A percentile compares a stretch with the other conserved stretches of the same genome.
These are phyloP conservation scores for Zea luxurians DNA, from an alignment of 176 grass and related monocot genomes.

Conservation along the genomic window DNA sequence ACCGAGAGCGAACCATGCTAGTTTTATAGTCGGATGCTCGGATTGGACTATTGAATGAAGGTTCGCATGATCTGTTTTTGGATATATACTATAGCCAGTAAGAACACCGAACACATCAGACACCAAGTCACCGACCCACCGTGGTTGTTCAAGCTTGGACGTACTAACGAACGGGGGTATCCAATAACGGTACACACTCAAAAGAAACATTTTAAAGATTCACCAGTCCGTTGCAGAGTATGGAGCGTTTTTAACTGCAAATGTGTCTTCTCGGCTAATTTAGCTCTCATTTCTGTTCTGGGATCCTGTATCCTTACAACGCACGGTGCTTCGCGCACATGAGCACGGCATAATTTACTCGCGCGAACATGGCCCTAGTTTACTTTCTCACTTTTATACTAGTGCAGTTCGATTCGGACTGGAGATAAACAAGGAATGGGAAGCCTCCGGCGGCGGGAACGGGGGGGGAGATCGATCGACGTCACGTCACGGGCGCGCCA, in stretches of 20 bases:
- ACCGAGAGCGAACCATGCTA: too few species aligned
- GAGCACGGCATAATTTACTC: constrained; percentile 21
- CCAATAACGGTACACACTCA: neutral
- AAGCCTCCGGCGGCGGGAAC: neutral
- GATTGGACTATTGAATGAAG: too few species aligned
- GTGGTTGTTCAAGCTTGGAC: constrained; percentile 25
- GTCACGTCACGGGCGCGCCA: constrained; percentile 40
- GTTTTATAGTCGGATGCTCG: too few species aligned
- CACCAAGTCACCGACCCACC: too few species aligned
- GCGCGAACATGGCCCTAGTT: neutral
- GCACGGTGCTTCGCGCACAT: constrained; percentile 39
- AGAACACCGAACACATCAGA: too few species aligned
- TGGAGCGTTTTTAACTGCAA: neutral
- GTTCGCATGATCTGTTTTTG: too few species aligned
- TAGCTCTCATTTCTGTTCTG: too few species aligned
- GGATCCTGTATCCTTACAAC: too few species aligned
- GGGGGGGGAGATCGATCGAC: neutral
- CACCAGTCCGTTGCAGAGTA: neutral
- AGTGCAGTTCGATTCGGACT: constrained; percentile 41
- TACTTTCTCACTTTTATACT: constrained; percentile 38
- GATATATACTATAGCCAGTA: too few species aligned
- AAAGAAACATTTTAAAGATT: neutral
- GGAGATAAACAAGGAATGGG: neutral
- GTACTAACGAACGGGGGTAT: constrained; percentile 36
- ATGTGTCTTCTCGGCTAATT: too few species aligned